phyloP scores from a whole-genome alignment of 257 asterid genomes.

The Solanum tarapatanum region DNA sequence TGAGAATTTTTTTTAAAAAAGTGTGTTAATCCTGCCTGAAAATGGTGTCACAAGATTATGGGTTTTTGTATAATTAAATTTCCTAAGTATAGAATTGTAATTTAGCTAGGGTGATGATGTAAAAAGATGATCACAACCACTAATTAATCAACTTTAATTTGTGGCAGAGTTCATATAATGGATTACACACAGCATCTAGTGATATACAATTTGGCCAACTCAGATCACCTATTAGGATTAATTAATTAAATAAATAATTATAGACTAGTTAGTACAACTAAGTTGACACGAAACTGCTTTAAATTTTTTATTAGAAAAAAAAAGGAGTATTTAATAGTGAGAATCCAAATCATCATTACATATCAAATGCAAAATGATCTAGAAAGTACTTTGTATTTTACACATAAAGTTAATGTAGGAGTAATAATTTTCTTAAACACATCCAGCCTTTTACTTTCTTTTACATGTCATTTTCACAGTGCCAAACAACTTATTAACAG shows the following conservation, averaged over 20 bases:
- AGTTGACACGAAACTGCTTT: conserved; percentile 4
- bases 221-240: neutral
- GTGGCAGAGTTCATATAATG: neutral
- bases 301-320: neutral
- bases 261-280: neutral
- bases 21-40: neutral
- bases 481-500: neutral
- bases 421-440: neutral
- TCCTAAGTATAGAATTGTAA: neutral
- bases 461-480: neutral
- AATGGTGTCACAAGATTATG: neutral
- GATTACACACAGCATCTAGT: neutral
- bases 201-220: neutral
- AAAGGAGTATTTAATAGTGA: neutral
- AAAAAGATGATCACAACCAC: neutral
- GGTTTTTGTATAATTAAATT: neutral
- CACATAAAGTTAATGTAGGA: neutral
- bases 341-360: neutral
- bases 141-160: neutral
- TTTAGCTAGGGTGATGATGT: neutral
- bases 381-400: neutral
- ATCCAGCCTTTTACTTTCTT: neutral
- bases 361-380: neutral
- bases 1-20: too few species aligned
- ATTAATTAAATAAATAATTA: neutral